Evolutionary conservation across 129 eudicot genomes (phyloP).

Genomic region (Heracleum sosnowskyi): DNA sequence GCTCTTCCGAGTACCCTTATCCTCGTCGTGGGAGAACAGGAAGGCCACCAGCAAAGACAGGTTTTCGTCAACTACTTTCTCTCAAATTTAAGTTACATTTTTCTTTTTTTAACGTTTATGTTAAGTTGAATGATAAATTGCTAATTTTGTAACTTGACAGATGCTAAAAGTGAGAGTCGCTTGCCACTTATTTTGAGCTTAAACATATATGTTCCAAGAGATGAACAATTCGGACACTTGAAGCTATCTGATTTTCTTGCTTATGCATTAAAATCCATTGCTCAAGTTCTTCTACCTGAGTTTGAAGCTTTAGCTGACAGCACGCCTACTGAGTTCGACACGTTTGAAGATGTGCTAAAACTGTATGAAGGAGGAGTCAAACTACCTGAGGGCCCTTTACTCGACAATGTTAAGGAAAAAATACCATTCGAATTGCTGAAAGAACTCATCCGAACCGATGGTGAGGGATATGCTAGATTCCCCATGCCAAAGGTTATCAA

Average conservation of each 20-base stretch:
- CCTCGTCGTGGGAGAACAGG: not conserved
- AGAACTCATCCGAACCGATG: slow-evolving; percentile 30
- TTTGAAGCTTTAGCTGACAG: slow-evolving; percentile 26
- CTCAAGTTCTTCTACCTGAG: slow-evolving; percentile 31
- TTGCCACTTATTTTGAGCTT: slow-evolving; percentile 29
- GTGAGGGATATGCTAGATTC: slow-evolving; percentile 35
- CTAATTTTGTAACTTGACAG: slow-evolving; percentile 18
- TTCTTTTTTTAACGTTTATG: too few species aligned
- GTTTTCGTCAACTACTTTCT: not conserved
- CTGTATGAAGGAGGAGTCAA: slow-evolving; percentile 45
- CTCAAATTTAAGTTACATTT: not conserved
- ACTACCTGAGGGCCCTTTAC: slow-evolving; percentile 21
- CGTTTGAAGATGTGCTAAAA: slow-evolving; percentile 35
- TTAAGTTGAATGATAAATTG: not conserved
- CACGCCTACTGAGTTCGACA: slow-evolving; percentile 30
- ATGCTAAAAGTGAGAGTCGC: slow-evolving; percentile 53
- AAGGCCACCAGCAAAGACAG: not conserved
- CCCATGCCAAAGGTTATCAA: slow-evolving; percentile 47
- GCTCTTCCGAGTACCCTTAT: not conserved
- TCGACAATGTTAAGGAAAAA: slow-evolving; percentile 13
- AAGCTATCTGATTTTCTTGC: slow-evolving; percentile 50
- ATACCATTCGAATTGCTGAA: slow-evolving; percentile 35
- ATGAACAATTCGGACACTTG: slow-evolving; percentile 42
- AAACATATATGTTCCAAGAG: slow-evolving; percentile 57
- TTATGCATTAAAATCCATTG: slow-evolving; percentile 30